These are phyloP conservation scores for Holtermanniella nyarrowii DNA, from an alignment of 768 basidiomycete genomes.

Conservation along the genomic window DNA sequence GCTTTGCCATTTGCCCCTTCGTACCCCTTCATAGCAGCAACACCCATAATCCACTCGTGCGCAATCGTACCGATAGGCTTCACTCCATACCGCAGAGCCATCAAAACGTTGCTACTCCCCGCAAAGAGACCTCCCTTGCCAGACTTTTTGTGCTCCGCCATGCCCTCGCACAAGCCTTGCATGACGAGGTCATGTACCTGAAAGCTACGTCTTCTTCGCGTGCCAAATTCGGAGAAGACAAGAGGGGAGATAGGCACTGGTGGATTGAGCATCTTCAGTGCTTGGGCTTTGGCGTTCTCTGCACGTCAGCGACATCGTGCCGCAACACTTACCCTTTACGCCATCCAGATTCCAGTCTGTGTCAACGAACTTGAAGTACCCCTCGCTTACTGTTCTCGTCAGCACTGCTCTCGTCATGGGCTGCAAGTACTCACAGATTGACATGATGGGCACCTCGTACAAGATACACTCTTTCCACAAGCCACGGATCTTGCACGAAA, in stretches of 20 bases:
- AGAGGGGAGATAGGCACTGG: slow-evolving; percentile 13
- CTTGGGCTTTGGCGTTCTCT: slow-evolving; percentile 66
- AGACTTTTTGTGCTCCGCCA: slow-evolving; percentile 44
- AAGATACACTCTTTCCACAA: slow-evolving; percentile 50
- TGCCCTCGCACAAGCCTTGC: slow-evolving; percentile 56
- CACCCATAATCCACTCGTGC: slow-evolving; percentile 46
- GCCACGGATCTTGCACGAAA: slow-evolving; percentile 51
- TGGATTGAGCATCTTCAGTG: slow-evolving; percentile 44
- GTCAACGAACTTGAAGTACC: slow-evolving; percentile 64
- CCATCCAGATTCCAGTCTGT: slow-evolving; percentile 79
- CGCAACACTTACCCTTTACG: slow-evolving; percentile 53
- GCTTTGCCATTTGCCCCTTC: slow-evolving; percentile 61
- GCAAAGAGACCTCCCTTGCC: slow-evolving; percentile 46
- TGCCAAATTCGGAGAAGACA: slow-evolving; percentile 43
- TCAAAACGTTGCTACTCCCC: slow-evolving; percentile 82
- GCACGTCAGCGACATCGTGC: neutral
- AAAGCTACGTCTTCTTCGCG: slow-evolving; percentile 43
- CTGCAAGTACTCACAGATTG: slow-evolving; percentile 45
- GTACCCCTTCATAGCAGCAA: slow-evolving; percentile 78
- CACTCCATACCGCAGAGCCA: slow-evolving; percentile 66
- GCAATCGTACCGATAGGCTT: slow-evolving; percentile 54
- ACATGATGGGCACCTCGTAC: slow-evolving; percentile 95
- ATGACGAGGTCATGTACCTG: slow-evolving; percentile 68
- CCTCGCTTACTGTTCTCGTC: slow-evolving; percentile 56
- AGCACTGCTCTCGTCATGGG: neutral